These are phyloP conservation scores for Solanum tarijense DNA, from an alignment of 257 asterid species.

Conservation along the genomic window DNA sequence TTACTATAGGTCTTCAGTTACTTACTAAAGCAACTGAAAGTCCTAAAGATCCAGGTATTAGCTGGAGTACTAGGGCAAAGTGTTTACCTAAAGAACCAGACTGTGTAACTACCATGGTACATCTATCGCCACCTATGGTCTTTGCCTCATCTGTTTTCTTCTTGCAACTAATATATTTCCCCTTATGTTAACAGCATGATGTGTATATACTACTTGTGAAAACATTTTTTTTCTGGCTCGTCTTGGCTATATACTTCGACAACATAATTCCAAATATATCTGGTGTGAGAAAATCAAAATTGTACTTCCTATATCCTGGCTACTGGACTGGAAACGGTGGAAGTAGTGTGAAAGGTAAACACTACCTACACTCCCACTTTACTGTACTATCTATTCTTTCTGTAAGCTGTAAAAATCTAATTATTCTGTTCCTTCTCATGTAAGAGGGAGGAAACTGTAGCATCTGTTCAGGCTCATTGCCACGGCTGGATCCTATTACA, in stretches of 20 bases:
- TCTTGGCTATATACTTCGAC: slow-evolving; percentile 79
- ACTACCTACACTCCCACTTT: neutral
- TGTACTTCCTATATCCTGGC: slow-evolving; percentile 67
- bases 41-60: slow-evolving; percentile 81
- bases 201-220: slow-evolving; percentile 51
- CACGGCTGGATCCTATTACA: slow-evolving; percentile 31
- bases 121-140: neutral
- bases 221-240: slow-evolving; percentile 55
- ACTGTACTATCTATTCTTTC: neutral
- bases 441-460: slow-evolving; percentile 78
- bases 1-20: slow-evolving; percentile 58
- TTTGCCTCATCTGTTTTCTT: neutral
- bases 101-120: slow-evolving; percentile 60
- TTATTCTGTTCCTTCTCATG: neutral
- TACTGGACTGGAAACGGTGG: slow-evolving; percentile 95
- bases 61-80: slow-evolving; percentile 64
- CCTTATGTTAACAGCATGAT: slow-evolving; percentile 48
- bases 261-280: slow-evolving; percentile 69
- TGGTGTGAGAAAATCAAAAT: slow-evolving; percentile 72
- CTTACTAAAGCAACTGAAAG: slow-evolving; percentile 74
- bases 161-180: neutral
- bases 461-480: slow-evolving; percentile 35
- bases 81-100: slow-evolving; percentile 64
- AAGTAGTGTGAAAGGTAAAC: slow-evolving; percentile 58
- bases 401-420: neutral